Conservation (phyloP, 148 eudicot species). For the Heliosperma pusillum region DNA sequence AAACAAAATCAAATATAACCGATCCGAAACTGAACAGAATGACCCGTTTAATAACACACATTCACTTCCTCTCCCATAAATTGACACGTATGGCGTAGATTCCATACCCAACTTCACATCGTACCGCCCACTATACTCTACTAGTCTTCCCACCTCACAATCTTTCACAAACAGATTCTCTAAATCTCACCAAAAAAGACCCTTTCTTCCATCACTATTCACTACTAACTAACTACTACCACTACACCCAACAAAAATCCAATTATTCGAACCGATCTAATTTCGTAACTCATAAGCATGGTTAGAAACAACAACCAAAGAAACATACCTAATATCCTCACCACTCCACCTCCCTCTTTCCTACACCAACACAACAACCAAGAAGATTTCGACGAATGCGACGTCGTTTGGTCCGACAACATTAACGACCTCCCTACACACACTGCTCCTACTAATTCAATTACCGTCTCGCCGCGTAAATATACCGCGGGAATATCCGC, state of each 20-base stretch:
- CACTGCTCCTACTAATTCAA: not conserved
- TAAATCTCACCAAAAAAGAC: not conserved
- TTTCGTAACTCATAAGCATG: not conserved
- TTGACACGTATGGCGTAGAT: not conserved
- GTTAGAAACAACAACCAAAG: not conserved
- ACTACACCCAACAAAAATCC: not conserved
- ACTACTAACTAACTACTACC: not conserved
- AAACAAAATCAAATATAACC: no score
- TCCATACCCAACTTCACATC: not conserved
- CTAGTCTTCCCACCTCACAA: not conserved
- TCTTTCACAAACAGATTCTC: not conserved
- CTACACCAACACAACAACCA: not conserved
- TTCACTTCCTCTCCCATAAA: no score
- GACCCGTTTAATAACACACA: no score
- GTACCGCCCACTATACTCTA: not conserved
- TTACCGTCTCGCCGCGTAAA: conserved; percentile 20
- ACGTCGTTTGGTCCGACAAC: conserved; percentile 59
- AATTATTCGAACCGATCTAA: not conserved
- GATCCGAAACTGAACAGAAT: no score
- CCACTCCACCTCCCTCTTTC: not conserved
- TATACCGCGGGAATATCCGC: conserved; percentile 22
- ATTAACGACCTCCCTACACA: not conserved
- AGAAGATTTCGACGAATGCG: conserved; percentile 58
- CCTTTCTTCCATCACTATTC: not conserved
- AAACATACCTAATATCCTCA: conserved; percentile 12